Evolutionary conservation across 75 land plant genomes (phyloP).

Genomic region (Pseudotsuga menziesii): DNA sequence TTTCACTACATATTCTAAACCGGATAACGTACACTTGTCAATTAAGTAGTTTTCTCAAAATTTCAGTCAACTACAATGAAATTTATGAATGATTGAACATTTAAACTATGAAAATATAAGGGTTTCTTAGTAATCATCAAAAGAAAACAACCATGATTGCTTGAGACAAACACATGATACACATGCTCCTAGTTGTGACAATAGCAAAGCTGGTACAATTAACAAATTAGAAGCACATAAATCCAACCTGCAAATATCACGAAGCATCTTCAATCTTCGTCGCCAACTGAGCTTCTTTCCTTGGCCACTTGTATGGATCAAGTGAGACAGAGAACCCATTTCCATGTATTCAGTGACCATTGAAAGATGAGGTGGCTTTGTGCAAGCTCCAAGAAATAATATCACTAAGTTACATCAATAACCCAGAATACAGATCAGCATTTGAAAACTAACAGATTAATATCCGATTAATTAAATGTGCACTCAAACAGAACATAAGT

Average conservation of each 20-base stretch:
- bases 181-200: not conserved
- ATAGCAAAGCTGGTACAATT: not conserved
- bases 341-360: constrained; percentile 99
- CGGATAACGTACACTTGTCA: too few species aligned
- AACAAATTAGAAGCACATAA: not conserved
- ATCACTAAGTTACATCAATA: constrained; percentile 47
- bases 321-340: constrained; percentile 79
- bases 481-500: not conserved
- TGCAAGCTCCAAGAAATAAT: constrained; percentile 93
- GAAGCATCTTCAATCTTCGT: constrained; percentile 83
- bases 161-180: not conserved
- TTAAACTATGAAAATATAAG: too few species aligned
- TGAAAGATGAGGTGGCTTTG: constrained; percentile 86
- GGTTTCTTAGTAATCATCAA: not conserved
- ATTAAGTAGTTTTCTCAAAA: too few species aligned
- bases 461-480: not conserved
- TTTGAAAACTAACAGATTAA: not conserved
- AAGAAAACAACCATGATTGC: not conserved
- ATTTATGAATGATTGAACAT: too few species aligned
- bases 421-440: not conserved
- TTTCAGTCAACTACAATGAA: too few species aligned
- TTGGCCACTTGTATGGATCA: constrained; percentile 79
- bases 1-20: too few species aligned
- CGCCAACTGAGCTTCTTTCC: constrained; percentile 90
- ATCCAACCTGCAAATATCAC: constrained; percentile 90